Conservation (phyloP, 345 rosid species). For the Nephelium lappaceum region DNA sequence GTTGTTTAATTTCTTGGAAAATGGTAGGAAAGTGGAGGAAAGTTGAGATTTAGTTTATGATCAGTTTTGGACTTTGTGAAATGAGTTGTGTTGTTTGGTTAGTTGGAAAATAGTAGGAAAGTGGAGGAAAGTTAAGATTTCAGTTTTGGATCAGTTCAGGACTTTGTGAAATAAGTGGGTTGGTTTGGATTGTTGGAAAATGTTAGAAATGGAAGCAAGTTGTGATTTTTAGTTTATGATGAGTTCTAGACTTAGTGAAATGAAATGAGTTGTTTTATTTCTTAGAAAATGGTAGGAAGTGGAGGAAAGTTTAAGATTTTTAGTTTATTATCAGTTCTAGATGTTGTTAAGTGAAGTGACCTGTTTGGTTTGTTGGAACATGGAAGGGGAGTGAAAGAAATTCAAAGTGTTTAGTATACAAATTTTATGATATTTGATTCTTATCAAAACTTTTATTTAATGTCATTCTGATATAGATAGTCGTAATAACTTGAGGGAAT, state of each 20-base stretch:
- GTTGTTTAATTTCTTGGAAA: background rate
- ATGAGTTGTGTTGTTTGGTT: no score
- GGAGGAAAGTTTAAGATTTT: background rate
- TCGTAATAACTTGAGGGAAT: no score
- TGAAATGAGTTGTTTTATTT: background rate
- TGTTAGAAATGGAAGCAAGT: background rate
- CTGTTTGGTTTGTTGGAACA: background rate
- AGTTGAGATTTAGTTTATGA: no score
- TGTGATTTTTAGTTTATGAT: background rate
- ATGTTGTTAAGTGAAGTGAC: background rate
- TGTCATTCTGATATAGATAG: background rate
- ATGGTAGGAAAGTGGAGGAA: no score
- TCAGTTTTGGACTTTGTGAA: no score
- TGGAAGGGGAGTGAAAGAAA: background rate
- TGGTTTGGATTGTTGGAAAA: conserved; percentile 4
- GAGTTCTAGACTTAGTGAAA: background rate
- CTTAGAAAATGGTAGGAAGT: background rate
- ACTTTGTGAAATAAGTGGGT: background rate
- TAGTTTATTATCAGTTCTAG: background rate
- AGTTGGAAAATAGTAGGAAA: background rate
- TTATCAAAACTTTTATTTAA: background rate
- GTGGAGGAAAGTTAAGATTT: background rate
- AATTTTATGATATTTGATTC: background rate
- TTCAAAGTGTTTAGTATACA: background rate
- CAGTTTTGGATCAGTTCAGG: background rate